Evolutionary conservation across 2,329 filamentous ascomycete genomes (phyloP).

Genomic region (Diaporthe ilicicola): DNA sequence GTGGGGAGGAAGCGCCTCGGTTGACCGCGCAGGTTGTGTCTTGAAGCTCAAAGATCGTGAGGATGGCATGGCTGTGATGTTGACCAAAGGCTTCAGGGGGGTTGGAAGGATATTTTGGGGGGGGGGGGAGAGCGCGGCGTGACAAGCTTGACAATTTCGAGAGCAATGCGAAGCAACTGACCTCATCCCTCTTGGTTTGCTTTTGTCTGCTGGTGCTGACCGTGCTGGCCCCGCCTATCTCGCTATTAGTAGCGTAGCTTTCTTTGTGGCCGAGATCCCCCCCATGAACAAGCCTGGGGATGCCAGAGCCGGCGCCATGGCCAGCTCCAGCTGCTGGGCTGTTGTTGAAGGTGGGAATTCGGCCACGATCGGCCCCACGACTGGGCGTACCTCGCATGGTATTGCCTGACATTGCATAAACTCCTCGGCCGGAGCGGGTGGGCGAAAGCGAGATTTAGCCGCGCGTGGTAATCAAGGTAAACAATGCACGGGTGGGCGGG

Average conservation of each 20-base stretch:
- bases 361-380: constrained; percentile 65
- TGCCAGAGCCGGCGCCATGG: constrained; percentile 58
- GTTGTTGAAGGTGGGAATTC: constrained; percentile 64
- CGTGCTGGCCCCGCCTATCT: constrained; percentile 66
- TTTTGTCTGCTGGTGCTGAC: constrained; percentile 95
- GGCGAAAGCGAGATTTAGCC: constrained; percentile 21
- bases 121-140: background rate
- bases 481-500: constrained; percentile 1
- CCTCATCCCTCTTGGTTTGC: constrained; percentile 98
- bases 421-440: constrained; percentile 17
- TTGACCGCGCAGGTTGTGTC: background rate
- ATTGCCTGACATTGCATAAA: constrained; percentile 61
- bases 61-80: background rate
- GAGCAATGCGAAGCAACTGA: constrained; percentile 56
- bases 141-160: background rate
- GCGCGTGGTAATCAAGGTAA: constrained; percentile 11
- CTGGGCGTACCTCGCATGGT: constrained; percentile 77
- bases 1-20: background rate
- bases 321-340: constrained; percentile 58
- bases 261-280: constrained; percentile 45
- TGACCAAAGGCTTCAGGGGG: background rate
- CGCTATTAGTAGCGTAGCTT: constrained; percentile 59
- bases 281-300: constrained; percentile 78
- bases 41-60: background rate
- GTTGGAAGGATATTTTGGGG: background rate